These are phyloP conservation scores for Brassica cretica DNA, from an alignment of 345 rosid genomes.

Conservation along the genomic window DNA sequence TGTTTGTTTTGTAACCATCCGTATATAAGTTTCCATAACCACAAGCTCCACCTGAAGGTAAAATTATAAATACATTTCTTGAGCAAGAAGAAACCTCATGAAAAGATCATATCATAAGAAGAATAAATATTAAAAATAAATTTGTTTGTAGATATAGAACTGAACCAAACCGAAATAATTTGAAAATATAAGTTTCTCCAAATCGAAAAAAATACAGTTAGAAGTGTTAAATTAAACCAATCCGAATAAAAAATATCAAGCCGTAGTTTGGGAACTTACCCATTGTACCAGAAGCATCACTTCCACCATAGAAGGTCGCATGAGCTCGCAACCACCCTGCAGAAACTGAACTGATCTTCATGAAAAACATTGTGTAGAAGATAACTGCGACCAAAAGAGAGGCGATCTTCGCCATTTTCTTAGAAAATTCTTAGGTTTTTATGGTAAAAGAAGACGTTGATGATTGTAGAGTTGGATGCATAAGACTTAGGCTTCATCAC, in stretches of 20 bases:
- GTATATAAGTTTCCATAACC: conserved; percentile 67
- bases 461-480: conserved; percentile 26
- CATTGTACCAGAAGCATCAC: conserved; percentile 23
- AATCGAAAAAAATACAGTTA: not conserved
- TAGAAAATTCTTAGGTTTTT: not conserved
- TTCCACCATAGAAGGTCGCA: conserved; percentile 22
- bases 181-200: not conserved
- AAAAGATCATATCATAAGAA: not conserved
- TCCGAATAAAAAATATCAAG: not conserved
- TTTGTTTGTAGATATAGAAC: not conserved
- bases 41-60: conserved; percentile 68
- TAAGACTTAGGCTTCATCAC: conserved; percentile 17
- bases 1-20: conserved; percentile 60
- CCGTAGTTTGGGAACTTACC: not conserved
- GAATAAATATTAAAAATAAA: not conserved
- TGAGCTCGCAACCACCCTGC: conserved; percentile 26
- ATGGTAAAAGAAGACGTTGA: conserved; percentile 4
- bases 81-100: conserved; percentile 2
- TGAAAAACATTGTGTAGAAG: conserved; percentile 37
- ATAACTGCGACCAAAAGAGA: conserved; percentile 29
- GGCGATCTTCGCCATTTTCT: conserved; percentile 36
- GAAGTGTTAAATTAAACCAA: not conserved
- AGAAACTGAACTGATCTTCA: conserved; percentile 36
- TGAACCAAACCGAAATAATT: not conserved
- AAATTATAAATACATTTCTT: conserved; percentile 9